Conservation (phyloP, 148 eudicot genomes). For the Rheum nobile region DNA sequence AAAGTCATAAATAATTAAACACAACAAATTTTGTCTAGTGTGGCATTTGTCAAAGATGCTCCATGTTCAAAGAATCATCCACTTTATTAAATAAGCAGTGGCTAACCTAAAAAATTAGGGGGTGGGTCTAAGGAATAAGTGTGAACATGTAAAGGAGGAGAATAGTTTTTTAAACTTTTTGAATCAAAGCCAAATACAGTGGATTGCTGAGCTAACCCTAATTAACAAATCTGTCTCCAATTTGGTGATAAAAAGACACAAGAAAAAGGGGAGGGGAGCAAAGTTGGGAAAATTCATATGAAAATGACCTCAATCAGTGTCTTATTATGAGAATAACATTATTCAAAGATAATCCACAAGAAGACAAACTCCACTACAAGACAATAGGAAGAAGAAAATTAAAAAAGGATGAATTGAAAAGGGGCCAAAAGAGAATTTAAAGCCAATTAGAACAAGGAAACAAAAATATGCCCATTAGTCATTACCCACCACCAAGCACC, state of each 20-base stretch:
- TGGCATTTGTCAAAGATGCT: constrained; percentile 6
- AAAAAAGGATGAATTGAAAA: neutral
- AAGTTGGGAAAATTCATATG: constrained; percentile 2
- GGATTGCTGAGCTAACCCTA: constrained; percentile 5
- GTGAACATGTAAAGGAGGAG: constrained; percentile 2
- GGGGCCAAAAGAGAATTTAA: neutral
- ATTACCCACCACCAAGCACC: constrained; percentile 4
- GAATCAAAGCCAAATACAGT: constrained; percentile 4
- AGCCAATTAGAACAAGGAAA: constrained; percentile 1
- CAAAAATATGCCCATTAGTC: neutral
- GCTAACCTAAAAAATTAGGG: constrained; percentile 1
- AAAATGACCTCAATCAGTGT: constrained; percentile 6
- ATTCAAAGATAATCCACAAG: constrained; percentile 3
- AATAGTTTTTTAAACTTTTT: neutral
- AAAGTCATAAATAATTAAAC: neutral
- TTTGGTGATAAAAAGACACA: constrained; percentile 2
- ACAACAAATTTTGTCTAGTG: neutral
- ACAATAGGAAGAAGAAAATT: neutral
- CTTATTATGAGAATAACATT: constrained; percentile 6
- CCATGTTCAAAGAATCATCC: constrained; percentile 4
- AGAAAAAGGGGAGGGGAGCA: neutral
- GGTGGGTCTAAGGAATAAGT: neutral
- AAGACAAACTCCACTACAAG: constrained; percentile 6
- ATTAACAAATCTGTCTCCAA: constrained; percentile 4
- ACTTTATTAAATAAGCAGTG: neutral